phyloP scores from a whole-genome alignment of 2,329 filamentous ascomycete genomes.

The Sporothrix humicola region DNA sequence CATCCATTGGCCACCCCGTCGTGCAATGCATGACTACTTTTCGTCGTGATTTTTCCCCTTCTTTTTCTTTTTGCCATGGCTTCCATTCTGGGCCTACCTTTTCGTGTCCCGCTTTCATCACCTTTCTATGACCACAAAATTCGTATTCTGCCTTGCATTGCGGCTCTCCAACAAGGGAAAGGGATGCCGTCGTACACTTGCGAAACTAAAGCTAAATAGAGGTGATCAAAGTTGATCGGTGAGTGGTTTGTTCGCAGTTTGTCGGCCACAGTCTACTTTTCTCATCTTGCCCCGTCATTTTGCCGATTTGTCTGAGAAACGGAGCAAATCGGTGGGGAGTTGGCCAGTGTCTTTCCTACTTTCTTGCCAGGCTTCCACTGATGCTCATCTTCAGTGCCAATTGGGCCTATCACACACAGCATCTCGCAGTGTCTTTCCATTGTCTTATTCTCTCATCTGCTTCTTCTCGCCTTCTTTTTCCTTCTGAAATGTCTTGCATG shows the following conservation, averaged over 20 bases:
- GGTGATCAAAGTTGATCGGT: not conserved
- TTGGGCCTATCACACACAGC: not conserved
- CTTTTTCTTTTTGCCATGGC: not conserved
- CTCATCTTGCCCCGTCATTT: not conserved
- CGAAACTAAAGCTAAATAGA: not conserved
- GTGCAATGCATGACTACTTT: not conserved
- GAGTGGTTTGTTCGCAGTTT: not conserved
- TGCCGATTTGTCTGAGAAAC: not conserved
- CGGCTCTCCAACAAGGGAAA: not conserved
- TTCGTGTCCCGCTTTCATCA: not conserved
- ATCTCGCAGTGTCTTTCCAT: not conserved
- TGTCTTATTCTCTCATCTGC: not conserved
- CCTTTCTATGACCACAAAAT: not conserved
- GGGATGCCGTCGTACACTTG: not conserved
- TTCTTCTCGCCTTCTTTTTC: not conserved
- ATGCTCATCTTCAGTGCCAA: not conserved
- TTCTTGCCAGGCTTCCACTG: not conserved
- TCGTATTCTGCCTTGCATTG: conserved; percentile 15
- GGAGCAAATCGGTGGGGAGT: not conserved
- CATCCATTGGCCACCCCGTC: conserved; percentile 2
- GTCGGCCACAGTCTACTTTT: too few species aligned
- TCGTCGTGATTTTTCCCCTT: too few species aligned
- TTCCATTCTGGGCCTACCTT: not conserved
- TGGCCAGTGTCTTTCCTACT: not conserved
- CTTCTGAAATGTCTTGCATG: not conserved